Percentiles rank a stretch among this genome's conserved stretches.
phyloP scores from a whole-genome alignment of 2,329 filamentous ascomycete species.

The Tolypocladium ophioglossoides region DNA sequence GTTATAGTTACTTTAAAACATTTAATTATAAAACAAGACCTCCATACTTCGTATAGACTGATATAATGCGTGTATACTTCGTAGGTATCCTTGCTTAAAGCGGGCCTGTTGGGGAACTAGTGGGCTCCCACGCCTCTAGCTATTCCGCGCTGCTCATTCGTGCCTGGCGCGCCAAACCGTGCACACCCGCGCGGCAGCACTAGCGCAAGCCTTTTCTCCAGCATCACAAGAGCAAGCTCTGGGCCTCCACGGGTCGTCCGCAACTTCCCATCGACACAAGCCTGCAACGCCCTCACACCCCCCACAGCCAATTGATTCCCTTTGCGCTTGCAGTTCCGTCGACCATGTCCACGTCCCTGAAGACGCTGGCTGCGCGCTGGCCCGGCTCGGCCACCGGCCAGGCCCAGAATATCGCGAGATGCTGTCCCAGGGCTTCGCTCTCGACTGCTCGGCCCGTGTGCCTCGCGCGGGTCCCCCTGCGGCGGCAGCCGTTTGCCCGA shows the following conservation, averaged over 20 bases:
- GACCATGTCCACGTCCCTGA: constrained; percentile 10
- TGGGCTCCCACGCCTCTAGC: too few species aligned
- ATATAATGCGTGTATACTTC: too few species aligned
- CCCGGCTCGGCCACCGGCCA: constrained; percentile 11
- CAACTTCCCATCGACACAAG: neutral
- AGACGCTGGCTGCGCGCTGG: constrained; percentile 21
- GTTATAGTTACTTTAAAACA: too few species aligned
- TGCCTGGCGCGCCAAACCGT: neutral
- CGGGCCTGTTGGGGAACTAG: too few species aligned
- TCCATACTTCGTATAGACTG: too few species aligned
- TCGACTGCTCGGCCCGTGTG: constrained; percentile 13
- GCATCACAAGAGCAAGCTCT: neutral
- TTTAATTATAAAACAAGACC: too few species aligned
- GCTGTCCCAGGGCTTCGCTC: constrained; percentile 17
- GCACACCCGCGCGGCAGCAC: neutral
- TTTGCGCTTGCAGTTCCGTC: neutral
- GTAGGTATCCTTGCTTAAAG: too few species aligned
- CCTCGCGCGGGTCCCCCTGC: constrained; percentile 8
- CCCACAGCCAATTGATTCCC: neutral
- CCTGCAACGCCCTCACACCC: neutral
- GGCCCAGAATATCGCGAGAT: constrained; percentile 12
- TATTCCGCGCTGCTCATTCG: neutral
- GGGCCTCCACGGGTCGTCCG: neutral
- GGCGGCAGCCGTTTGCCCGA: neutral
- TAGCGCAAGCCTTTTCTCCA: neutral